Evolutionary conservation across 2,329 filamentous ascomycete genomes (phyloP), one percentile per base, ranked within the genome.

Genomic region (Microdochium trichocladiopsis): DNA sequence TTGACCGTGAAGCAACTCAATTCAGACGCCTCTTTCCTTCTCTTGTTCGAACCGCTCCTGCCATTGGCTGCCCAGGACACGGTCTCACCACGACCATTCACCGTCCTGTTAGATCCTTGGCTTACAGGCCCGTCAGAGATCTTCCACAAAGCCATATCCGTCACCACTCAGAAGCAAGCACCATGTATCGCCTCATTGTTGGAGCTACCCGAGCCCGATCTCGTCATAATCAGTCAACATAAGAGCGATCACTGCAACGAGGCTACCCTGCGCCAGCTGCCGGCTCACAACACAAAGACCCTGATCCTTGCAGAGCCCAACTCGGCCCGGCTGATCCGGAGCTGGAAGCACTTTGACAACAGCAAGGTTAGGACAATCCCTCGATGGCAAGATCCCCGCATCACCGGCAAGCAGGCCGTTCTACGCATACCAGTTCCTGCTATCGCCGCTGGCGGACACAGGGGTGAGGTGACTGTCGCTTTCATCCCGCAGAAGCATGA

Each of bases 51-150:
- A 52, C 80, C 81, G 28, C 68, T 77, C 25, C 68, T 72, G n/a
- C 68, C 73, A 48, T 64, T 73, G 52, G 58, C 66, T 45, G 58
- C 66, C 21, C 66, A 67, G 50, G 53, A 59, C 52, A 24, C 54
- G 23, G 50, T 63, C 50, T 69, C 70, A 25, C 72, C 74, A 12
- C 72, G 72, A 50, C 75, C 78, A 3, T 90, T 86, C 65, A 83
- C 79, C 16, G 78, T 91, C 51, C 75, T 91, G 41, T 68, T 90
- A 50, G 87, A 92, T 63, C 87, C 88, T 3, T 90, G 86, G 83
- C 74, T 89, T 28, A 72, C 74, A 11, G 83, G 83, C 0, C 70
- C 78, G 3, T 82, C 82, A 11, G 79, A 78, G 51, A 78, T 85
- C 56, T 74, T 81, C 59, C 81, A 82, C 60, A 72, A 79, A 25